Evolutionary conservation across 2,329 filamentous ascomycete species (phyloP), one percentile per base, ranked within the genome.

Genomic region (Aureobasidium sp.): DNA sequence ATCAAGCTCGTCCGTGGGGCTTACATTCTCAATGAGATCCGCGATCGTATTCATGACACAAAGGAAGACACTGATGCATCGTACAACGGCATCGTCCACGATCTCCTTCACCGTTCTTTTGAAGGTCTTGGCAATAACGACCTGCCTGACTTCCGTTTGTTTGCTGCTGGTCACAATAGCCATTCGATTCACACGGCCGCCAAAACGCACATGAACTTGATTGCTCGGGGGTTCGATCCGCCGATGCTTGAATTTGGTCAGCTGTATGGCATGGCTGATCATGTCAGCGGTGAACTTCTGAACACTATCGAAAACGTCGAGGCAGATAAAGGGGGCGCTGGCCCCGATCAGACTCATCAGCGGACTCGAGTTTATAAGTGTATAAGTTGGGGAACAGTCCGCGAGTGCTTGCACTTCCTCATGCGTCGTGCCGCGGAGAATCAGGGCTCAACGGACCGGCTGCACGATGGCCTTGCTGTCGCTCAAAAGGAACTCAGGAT

Each of bases 1-100:
- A 70, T 78, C 38, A 79, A 79, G 64, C 67, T 79, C 1, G 76
- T 79, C 4, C 70, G 76, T 6, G 76, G 76, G 10, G 76, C 76
- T 12, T 79, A 79, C 58, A 72, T 79, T 54, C 69, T 70, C 54
- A 74, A 68, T 16, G 77, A 79, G 53, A 66, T 54, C n/a, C 49
- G 62, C 16, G 55, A 57, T 8, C 35, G 55, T n/a, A 64, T 64
- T 19, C 61, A 63, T 30, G 59, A 62, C 37, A 63, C 61, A 8
- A 64, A 64, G 45, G 55, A 56, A n/a, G 58, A 63, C 22, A 64
- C 62, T 3, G 61, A 64, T 40, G 55, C 53, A 10, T 60, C 56
- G 3, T 64, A 62, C 55, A 59, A 64, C 47, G 54, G 54, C n/a
- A 60, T 63, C 21, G 61, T 58, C 3, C 56, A 49, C 1, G 59